Evolutionary conservation across 148 eudicot species (phyloP).

Genomic region (Simmondsia chinensis): DNA sequence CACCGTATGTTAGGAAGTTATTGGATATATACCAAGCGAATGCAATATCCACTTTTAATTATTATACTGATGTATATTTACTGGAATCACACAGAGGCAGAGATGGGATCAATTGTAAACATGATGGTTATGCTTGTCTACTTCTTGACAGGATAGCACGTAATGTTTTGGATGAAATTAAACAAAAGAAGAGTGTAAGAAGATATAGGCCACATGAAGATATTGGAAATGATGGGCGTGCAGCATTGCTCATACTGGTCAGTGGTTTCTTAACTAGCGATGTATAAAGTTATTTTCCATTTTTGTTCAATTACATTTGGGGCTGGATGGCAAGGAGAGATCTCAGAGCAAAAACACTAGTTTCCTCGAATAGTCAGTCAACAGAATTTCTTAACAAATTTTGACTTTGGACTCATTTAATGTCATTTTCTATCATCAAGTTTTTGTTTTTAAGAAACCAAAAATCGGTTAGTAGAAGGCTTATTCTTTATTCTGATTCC

Average conservation of each 20-base stretch:
- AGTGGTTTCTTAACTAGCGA: slow-evolving; percentile 24
- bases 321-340: not conserved
- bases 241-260: slow-evolving; percentile 58
- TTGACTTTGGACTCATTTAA: not conserved
- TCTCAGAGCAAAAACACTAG: too few relatives aligned
- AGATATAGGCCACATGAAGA: slow-evolving; percentile 13
- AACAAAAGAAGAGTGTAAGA: slow-evolving; percentile 22
- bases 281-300: too few relatives aligned
- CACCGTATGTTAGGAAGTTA: too few relatives aligned
- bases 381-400: not conserved
- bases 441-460: not conserved
- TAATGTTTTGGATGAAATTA: slow-evolving; percentile 22
- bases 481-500: too few relatives aligned
- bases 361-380: too few relatives aligned
- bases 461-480: too few relatives aligned
- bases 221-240: slow-evolving; percentile 26
- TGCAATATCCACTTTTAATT: too few relatives aligned
- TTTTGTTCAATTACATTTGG: not conserved
- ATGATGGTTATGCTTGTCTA: not conserved
- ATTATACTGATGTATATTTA: too few relatives aligned
- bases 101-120: too few relatives aligned
- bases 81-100: too few relatives aligned
- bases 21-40: too few relatives aligned
- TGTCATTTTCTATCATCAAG: not conserved
- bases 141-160: slow-evolving; percentile 46